Conservation (phyloP, 257 asterid species). For the Fraxinus quadrangulata region DNA sequence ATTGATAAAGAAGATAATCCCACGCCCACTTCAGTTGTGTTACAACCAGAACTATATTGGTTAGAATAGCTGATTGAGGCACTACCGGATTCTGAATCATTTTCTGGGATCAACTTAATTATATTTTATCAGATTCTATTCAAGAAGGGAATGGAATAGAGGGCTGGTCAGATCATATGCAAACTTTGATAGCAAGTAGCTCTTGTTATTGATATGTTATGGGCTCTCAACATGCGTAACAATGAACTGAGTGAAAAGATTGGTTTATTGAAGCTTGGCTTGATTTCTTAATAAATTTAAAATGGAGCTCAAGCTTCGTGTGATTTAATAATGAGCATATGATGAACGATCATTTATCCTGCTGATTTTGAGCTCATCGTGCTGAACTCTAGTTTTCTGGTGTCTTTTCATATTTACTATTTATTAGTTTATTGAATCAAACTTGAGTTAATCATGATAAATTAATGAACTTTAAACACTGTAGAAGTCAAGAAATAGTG, state of each 20-base stretch:
- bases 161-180: not conserved
- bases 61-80: not conserved
- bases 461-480: not conserved
- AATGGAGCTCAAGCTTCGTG: not conserved
- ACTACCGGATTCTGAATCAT: not conserved
- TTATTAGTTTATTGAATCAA: not conserved
- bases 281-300: not conserved
- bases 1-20: slow-evolving; percentile 8
- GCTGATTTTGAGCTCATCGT: not conserved
- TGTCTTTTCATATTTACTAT: not conserved
- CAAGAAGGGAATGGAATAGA: not conserved
- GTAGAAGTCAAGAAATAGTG: not conserved
- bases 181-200: not conserved
- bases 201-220: not conserved
- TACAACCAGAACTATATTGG: not conserved
- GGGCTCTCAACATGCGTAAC: not conserved
- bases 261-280: not conserved
- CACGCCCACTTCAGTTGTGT: slow-evolving; percentile 14
- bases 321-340: not conserved
- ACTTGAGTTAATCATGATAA: not conserved
- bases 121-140: not conserved
- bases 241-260: not conserved
- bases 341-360: not conserved
- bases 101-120: not conserved
- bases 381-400: not conserved